Base-by-base conservation (phyloP, 768 basidiomycete species). In the Lyophyllum shimeji region DNA sequence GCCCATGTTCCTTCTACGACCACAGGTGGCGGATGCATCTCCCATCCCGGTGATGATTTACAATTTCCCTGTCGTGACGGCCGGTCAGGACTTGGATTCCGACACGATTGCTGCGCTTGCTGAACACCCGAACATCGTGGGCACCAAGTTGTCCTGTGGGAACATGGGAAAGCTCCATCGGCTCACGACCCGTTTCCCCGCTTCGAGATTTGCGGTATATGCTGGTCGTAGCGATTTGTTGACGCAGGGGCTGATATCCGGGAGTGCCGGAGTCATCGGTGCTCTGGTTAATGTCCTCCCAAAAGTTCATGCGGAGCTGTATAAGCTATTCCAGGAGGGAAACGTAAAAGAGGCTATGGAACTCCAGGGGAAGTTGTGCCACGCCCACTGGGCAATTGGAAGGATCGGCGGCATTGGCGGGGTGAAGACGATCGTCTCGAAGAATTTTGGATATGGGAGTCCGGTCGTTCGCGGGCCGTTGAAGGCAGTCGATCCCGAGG, bases 111-210 rank as follows among this genome's bases (percentile, higher is more conserved):
- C 76, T 48, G 74, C 78, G 17, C 79, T 95, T 31, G 85, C 88
- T 3, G 69, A 80, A 44, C 91, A 93, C 67, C 89, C 89, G 6
- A 93, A 94, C 71, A 90, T 92, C 60, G 87, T 93, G 56, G 93
- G 93, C 56, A 85, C 82, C 49, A 94, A 90, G 71, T 78, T 95
- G 21, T 93, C 93, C 29, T 93, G 91, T 67, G 91, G 87, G 4
- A 87, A 85, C 62, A 84, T 95, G 55, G 90, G 91, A 20, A 95
- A 93, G 69, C 83, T 92, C 44, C 84, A 88, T 52, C 85, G 92
- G 17, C 75, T 94, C 43, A 81, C 86, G 12, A 81, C 84, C 3
- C 74, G 80, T 31, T 82, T 84, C 58, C 70, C 82, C 6, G 59
- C 76, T 3, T 65, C 73, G 2, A 74, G 84, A 40, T 88, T 90